phyloP scores from a whole-genome alignment of 2,329 filamentous ascomycete genomes.

The Epichloe sylvatica region DNA sequence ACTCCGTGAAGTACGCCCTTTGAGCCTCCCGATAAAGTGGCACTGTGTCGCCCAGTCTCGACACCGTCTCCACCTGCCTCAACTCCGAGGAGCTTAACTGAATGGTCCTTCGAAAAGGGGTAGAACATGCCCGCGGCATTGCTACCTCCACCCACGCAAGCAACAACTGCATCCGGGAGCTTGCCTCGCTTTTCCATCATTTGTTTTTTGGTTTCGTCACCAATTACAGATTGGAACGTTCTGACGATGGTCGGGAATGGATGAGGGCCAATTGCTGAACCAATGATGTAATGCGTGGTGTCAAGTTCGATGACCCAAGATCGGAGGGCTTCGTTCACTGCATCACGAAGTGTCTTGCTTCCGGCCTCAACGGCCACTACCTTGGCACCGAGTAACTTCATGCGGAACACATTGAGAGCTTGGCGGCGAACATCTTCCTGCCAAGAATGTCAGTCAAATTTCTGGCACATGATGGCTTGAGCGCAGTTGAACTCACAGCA shows the following conservation, averaged over 20 bases:
- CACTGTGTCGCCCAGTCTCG: conserved; percentile 72
- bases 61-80: conserved; percentile 91
- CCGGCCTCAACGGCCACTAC: conserved; percentile 90
- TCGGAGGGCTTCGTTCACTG: conserved; percentile 89
- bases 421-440: conserved; percentile 86
- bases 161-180: conserved; percentile 89
- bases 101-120: conserved; percentile 74
- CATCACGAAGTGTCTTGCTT: conserved; percentile 66
- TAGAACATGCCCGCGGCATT: conserved; percentile 98
- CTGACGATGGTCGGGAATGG: conserved; percentile 96
- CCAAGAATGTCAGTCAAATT: conserved; percentile 11
- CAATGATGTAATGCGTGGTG: conserved; percentile 96
- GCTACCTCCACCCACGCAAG: conserved; percentile 88
- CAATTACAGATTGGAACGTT: conserved; percentile 95
- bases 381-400: conserved; percentile 85
- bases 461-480: background rate
- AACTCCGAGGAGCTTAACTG: conserved; percentile 80
- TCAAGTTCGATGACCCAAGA: conserved; percentile 88
- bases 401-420: conserved; percentile 95
- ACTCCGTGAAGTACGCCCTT: conserved; percentile 95
- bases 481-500: conserved; percentile 34
- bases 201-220: conserved; percentile 88
- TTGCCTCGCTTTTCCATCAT: conserved; percentile 74
- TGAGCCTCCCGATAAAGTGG: conserved; percentile 71
- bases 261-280: conserved; percentile 91